Conservation (phyloP, 208 protist genomes). For the Phytomonas sp. region DNA sequence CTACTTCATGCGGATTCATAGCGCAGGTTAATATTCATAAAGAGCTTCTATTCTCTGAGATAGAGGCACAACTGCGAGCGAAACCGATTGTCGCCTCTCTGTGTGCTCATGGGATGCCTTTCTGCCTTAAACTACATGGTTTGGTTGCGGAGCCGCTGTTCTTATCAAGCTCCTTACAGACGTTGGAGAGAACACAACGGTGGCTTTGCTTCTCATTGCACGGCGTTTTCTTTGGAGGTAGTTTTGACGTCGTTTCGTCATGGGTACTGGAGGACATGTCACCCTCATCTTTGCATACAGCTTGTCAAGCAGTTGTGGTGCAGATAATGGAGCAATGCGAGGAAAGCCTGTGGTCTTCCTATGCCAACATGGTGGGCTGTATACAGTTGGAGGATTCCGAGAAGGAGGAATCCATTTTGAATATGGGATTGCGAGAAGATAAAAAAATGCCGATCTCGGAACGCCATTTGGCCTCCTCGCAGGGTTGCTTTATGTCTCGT, state of each 20-base stretch:
- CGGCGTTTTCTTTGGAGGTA: constrained; percentile 67
- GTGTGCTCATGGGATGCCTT: constrained; percentile 32
- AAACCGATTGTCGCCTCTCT: constrained; percentile 44
- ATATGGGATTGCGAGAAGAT: background rate
- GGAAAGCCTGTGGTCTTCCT: constrained; percentile 58
- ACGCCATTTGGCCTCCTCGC: background rate
- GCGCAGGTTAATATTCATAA: constrained; percentile 24
- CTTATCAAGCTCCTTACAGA: constrained; percentile 30
- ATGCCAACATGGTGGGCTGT: constrained; percentile 53
- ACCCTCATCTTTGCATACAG: constrained; percentile 6
- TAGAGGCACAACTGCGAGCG: constrained; percentile 23
- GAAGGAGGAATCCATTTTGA: background rate
- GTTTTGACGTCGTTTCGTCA: constrained; percentile 41
- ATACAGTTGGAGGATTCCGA: background rate
- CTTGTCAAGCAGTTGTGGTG: constrained; percentile 14
- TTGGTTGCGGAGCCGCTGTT: constrained; percentile 6
- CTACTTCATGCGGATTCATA: constrained; percentile 4
- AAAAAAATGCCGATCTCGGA: background rate
- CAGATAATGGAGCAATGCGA: constrained; percentile 73
- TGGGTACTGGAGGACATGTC: constrained; percentile 14
- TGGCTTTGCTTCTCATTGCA: constrained; percentile 22
- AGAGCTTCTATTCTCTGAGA: constrained; percentile 10
- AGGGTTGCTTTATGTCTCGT: background rate
- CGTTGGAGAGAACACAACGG: constrained; percentile 28
- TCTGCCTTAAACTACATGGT: background rate